phyloP scores from a whole-genome alignment of 1,139 yeast species.

The Pichia sp. region DNA sequence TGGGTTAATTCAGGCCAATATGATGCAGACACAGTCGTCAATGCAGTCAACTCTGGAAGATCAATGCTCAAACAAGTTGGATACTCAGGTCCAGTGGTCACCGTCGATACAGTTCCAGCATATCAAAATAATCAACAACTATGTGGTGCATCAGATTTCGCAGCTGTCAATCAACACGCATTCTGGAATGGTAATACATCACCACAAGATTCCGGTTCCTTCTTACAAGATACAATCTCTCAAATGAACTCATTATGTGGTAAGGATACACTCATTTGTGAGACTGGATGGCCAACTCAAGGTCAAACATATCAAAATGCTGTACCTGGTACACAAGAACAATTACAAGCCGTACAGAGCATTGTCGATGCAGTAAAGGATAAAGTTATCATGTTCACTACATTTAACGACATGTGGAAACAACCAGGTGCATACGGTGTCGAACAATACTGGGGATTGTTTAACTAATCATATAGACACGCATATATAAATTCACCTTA shows the following conservation, averaged over 20 bases:
- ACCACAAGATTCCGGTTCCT: conserved; percentile 64
- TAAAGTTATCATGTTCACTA: conserved; percentile 65
- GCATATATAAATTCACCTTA: background rate
- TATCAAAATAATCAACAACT: conserved; percentile 68
- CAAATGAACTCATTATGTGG: conserved; percentile 51
- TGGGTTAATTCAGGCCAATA: conserved; percentile 70
- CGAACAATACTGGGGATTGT: conserved; percentile 84
- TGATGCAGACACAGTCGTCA: conserved; percentile 46
- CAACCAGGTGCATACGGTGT: conserved; percentile 59
- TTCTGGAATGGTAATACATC: conserved; percentile 69
- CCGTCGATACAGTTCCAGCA: conserved; percentile 85
- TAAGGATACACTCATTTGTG: conserved; percentile 66
- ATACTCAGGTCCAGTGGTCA: conserved; percentile 69
- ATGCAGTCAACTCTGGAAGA: conserved; percentile 51
- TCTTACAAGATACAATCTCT: conserved; percentile 63
- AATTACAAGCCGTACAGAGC: conserved; percentile 54
- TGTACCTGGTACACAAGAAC: conserved; percentile 62
- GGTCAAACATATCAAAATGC: conserved; percentile 51
- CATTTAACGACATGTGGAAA: conserved; percentile 84
- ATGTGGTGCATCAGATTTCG: conserved; percentile 72
- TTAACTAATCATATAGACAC: conserved; percentile 10
- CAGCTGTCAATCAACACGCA: conserved; percentile 87
- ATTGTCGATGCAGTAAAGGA: conserved; percentile 47
- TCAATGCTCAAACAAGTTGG: conserved; percentile 52
- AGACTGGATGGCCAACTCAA: conserved; percentile 81